These are phyloP conservation scores for Vitis riparia DNA, from an alignment of 164 flowering plant genomes.

Conservation along the genomic window DNA sequence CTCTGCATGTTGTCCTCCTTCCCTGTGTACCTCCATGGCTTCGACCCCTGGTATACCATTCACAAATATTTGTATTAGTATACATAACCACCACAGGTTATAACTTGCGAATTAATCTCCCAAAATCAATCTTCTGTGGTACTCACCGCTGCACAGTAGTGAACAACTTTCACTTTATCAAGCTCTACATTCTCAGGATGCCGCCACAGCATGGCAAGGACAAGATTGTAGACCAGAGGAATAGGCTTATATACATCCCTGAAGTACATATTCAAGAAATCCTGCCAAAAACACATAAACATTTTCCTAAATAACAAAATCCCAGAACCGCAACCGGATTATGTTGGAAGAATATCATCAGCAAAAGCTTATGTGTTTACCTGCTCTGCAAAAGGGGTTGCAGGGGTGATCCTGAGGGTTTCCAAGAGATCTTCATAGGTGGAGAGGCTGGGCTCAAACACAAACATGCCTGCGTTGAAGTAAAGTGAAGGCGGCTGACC, in stretches of 20 bases:
- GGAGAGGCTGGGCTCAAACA: slow-evolving; percentile 30
- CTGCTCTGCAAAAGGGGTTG: slow-evolving; percentile 40
- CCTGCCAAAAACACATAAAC: slow-evolving; percentile 22
- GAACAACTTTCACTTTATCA: slow-evolving; percentile 44
- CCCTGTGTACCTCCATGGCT: slow-evolving; percentile 72
- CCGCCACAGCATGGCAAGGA: slow-evolving; percentile 52
- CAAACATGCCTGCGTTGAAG: slow-evolving; percentile 50
- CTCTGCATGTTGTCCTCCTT: slow-evolving; percentile 61
- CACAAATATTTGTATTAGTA: neutral
- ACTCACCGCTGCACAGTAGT: slow-evolving; percentile 47
- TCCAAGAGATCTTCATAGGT: slow-evolving; percentile 29
- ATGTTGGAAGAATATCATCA: too few relatives aligned
- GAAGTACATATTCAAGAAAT: slow-evolving; percentile 50
- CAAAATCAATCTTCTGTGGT: too few relatives aligned
- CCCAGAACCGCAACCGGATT: too few relatives aligned
- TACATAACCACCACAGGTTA: too few relatives aligned
- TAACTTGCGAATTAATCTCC: too few relatives aligned
- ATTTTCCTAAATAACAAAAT: too few relatives aligned
- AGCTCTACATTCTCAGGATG: slow-evolving; percentile 40
- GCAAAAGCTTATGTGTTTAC: slow-evolving; percentile 1
- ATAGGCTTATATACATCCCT: slow-evolving; percentile 46
- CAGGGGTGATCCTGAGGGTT: slow-evolving; percentile 27
- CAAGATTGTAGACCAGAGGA: slow-evolving; percentile 39
- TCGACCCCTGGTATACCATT: slow-evolving; percentile 32
- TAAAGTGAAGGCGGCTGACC: slow-evolving; percentile 35